Percentiles rank a stretch among this genome's conserved stretches.
Conservation (phyloP, 305 asterid species). For the Withania somnifera region DNA sequence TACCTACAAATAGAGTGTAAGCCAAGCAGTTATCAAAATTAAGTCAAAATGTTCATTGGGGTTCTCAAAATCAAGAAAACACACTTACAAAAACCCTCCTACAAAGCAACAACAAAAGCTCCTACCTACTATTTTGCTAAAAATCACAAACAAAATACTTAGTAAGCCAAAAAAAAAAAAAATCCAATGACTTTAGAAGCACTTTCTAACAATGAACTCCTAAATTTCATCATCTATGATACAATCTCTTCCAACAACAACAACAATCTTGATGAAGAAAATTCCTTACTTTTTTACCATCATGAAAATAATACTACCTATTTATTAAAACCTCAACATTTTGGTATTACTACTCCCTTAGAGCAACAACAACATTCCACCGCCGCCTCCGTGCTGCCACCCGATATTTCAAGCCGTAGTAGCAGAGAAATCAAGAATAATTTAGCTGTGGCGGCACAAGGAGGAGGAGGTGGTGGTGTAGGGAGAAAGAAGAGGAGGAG, state of each 20-base stretch:
- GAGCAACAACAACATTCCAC: constrained; percentile 13
- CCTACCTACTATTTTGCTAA: no score
- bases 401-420: not conserved
- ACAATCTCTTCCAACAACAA: constrained; percentile 23
- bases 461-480: no score
- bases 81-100: not conserved
- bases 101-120: not conserved
- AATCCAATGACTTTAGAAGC: constrained; percentile 74
- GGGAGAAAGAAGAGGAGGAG: constrained; percentile 66
- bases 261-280: not conserved
- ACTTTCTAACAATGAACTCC: constrained; percentile 58
- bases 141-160: not conserved
- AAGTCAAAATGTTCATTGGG: constrained; percentile 7
- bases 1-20: not conserved
- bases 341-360: not conserved
- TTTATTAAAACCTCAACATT: not conserved
- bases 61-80: not conserved
- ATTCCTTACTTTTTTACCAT: not conserved
- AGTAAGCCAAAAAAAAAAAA: no score
- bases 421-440: not conserved
- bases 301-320: not conserved
- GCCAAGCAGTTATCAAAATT: not conserved
- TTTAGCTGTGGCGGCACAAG: constrained; percentile 11
- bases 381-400: constrained; percentile 5
- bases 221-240: constrained; percentile 67